phyloP scores from a whole-genome alignment of 2,329 filamentous ascomycete species.

The Aspergillus proliferans region DNA sequence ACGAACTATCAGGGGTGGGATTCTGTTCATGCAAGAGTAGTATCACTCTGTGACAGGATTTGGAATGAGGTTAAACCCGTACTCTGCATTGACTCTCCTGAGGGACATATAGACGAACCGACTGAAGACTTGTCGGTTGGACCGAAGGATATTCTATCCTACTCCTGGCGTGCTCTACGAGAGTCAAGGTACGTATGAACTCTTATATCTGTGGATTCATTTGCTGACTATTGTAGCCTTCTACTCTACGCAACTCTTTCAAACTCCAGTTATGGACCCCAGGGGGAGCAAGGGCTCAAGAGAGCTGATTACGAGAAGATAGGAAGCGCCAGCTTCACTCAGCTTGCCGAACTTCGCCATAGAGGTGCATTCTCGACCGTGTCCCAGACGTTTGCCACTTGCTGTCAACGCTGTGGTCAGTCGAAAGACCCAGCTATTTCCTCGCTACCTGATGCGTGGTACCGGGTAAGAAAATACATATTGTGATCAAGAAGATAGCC shows the following conservation, averaged over 20 bases:
- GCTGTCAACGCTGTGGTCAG: conserved; percentile 62
- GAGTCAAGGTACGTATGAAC: conserved; percentile 66
- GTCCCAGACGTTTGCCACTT: conserved; percentile 75
- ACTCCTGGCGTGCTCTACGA: conserved; percentile 90
- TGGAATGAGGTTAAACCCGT: conserved; percentile 72
- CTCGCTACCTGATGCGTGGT: conserved; percentile 60
- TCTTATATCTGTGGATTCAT: conserved; percentile 1
- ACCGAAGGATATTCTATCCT: conserved; percentile 83
- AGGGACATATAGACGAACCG: conserved; percentile 61
- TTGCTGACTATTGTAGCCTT: conserved; percentile 50
- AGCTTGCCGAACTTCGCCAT: conserved; percentile 77
- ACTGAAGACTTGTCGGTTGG: conserved; percentile 67
- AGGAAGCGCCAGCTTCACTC: conserved; percentile 70
- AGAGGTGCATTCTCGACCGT: conserved; percentile 92
- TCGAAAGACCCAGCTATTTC: conserved; percentile 41
- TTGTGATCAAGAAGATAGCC: conserved; percentile 8
- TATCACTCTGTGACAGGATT: conserved; percentile 58
- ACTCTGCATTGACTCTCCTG: conserved; percentile 89
- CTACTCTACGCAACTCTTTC: conserved; percentile 59
- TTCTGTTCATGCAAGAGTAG: conserved; percentile 43
- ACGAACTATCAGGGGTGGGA: conserved; percentile 22
- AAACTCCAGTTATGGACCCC: conserved; percentile 46
- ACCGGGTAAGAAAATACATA: conserved; percentile 47
- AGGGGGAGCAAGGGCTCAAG: conserved; percentile 42
- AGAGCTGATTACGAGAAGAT: conserved; percentile 56